Percentiles rank a stretch among this genome's conserved stretches.
Evolutionary conservation across 2,329 filamentous ascomycete genomes (phyloP).

Genomic region (Talaromyces rugulosus): DNA sequence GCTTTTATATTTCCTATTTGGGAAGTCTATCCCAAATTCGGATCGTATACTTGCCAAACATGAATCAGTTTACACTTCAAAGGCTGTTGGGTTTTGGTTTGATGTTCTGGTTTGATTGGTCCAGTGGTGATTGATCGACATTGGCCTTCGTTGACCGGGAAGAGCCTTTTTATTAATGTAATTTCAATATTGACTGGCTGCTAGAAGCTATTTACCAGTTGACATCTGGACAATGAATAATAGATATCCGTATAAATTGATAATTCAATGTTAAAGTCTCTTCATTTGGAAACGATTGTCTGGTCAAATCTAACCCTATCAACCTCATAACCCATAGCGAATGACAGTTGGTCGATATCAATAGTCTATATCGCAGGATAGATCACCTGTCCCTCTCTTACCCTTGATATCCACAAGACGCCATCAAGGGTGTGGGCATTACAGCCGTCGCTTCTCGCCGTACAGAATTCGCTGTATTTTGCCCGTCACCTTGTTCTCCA

Average conservation of each 20-base stretch:
- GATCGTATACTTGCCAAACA: neutral
- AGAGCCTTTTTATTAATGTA: neutral
- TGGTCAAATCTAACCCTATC: neutral
- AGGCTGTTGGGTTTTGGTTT: neutral
- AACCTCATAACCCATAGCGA: neutral
- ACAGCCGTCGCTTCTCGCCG: neutral
- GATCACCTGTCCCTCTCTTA: neutral
- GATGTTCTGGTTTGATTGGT: neutral
- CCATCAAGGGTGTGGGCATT: neutral
- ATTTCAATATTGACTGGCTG: neutral
- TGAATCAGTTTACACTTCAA: neutral
- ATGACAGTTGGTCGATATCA: neutral
- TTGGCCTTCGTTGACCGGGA: neutral
- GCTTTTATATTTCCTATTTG: neutral
- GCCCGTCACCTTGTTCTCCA: conserved; percentile 9
- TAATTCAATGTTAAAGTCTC: neutral
- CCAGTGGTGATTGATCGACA: neutral
- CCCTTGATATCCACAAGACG: neutral
- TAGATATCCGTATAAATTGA: neutral
- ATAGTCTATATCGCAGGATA: neutral
- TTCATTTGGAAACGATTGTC: neutral
- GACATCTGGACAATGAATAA: neutral
- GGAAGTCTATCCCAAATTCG: neutral
- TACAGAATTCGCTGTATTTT: conserved; percentile 9
- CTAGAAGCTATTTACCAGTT: neutral